A percentile compares a stretch with the other conserved stretches of the same genome.
These are phyloP conservation scores for Kalanchoe fedtschenkoi DNA, from an alignment of 164 flowering plant genomes.

Conservation along the genomic window DNA sequence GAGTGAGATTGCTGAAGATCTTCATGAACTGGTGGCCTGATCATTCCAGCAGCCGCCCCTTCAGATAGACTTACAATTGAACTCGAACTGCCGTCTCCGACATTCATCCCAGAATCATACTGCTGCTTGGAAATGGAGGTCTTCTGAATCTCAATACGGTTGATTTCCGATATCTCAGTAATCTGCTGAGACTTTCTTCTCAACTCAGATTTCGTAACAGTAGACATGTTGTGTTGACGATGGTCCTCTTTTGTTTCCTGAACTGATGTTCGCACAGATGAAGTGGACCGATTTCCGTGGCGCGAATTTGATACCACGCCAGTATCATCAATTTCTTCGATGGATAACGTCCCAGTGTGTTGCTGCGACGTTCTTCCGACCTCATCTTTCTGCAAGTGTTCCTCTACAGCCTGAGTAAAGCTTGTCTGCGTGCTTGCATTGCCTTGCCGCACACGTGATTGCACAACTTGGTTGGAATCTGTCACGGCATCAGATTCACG, in stretches of 20 bases:
- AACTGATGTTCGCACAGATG: constrained; percentile 17
- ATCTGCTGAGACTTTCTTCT: constrained; percentile 17
- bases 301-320: constrained; percentile 19
- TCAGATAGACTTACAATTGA: constrained; percentile 11
- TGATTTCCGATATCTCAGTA: constrained; percentile 13
- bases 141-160: constrained; percentile 7
- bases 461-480: not conserved
- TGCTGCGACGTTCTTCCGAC: constrained; percentile 19
- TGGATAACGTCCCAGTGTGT: constrained; percentile 11
- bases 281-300: constrained; percentile 22
- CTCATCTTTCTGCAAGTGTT: constrained; percentile 11
- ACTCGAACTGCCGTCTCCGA: constrained; percentile 16
- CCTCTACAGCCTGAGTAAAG: constrained; percentile 15
- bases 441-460: not conserved
- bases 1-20: constrained; percentile 12
- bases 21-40: constrained; percentile 7
- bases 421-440: constrained; percentile 13
- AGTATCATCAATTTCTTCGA: constrained; percentile 19
- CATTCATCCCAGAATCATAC: constrained; percentile 13
- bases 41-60: constrained; percentile 14
- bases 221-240: constrained; percentile 15
- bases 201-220: constrained; percentile 8
- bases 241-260: constrained; percentile 18
- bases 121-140: constrained; percentile 13
- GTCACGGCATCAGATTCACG: not conserved